Base-by-base conservation (phyloP, 2,329 filamentous ascomycete species). In the Cytospora piceae region DNA sequence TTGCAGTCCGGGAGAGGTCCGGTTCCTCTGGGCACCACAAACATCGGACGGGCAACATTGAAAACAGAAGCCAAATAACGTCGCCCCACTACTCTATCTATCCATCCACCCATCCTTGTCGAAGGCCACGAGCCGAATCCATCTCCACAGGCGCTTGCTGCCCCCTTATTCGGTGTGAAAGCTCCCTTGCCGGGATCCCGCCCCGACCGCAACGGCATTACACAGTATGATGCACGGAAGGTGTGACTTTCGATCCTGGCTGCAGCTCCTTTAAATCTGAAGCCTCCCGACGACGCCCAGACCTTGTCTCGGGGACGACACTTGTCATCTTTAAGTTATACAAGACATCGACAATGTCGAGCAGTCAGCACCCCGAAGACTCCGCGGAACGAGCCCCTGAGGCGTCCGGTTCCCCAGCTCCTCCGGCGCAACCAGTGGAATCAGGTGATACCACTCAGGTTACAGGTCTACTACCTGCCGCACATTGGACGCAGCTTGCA, bases 401-500 rank as follows among this genome's bases (percentile, higher is more conserved):
- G 53, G 42, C 53, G 14, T 32, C 49, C 20, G 9, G 27, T 5
- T 29, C 22, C 11, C 17, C 62, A n/a, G 37, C 55, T 15, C 32
- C 55, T 27, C 54, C 55, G 53, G 46, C 49, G 51, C 31, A 59
- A 24, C 12, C 15, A 22, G 54, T 20, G 8, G 46, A 31, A n/a
- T 22, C 58, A 31, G 54, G 37, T 27, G 49, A 60, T 15, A 4
- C 52, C 17, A 39, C 29, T n/a, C 54, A 39, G 31, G 8, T 31
- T 3, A 63, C 53, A 20, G 64, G 64, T 17, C 51, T 68, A 39
- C 55, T 68, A n/a, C 65, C 67, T 24, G 49, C 67, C 24, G 32
- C 60, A 29, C 67, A 68, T 49, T 68, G 67, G 67, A 49, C 64
- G 17, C 60, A 67, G 34, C 61, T 67, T 54, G 67, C 67, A 5